phyloP scores from a whole-genome alignment of 2,329 filamentous ascomycete species.

The Fusarium coicis region DNA sequence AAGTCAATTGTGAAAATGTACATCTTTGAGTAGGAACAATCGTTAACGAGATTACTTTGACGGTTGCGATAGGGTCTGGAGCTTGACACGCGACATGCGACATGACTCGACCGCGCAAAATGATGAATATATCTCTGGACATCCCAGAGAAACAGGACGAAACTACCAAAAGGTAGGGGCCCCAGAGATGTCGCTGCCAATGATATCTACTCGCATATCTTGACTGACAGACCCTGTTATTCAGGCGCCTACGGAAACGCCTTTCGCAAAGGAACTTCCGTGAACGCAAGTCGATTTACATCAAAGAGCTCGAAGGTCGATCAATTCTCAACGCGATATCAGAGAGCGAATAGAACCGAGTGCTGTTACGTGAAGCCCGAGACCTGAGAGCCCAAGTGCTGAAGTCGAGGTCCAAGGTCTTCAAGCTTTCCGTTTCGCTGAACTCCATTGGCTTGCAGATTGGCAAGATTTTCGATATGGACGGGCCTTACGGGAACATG shows the following conservation, averaged over 20 bases:
- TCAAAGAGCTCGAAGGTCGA: background rate
- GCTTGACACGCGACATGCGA: rapidly evolving
- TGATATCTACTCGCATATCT: too few relatives aligned
- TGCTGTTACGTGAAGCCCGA: background rate
- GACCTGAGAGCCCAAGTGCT: background rate
- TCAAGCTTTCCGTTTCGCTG: background rate
- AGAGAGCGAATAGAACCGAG: background rate
- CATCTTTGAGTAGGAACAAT: rapidly evolving
- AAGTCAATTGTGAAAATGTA: rapidly evolving
- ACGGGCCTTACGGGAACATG: background rate
- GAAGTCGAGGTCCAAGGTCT: background rate
- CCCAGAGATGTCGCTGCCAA: rapidly evolving
- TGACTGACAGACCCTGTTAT: background rate
- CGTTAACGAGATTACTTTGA: rapidly evolving
- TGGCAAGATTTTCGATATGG: background rate
- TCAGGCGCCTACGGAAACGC: background rate
- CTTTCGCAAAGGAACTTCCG: background rate
- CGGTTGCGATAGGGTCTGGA: rapidly evolving
- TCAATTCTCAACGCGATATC: background rate
- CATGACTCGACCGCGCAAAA: rapidly evolving
- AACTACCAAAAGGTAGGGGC: rapidly evolving
- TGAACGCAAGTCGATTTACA: background rate
- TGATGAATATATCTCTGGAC: rapidly evolving
- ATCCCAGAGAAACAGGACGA: rapidly evolving
- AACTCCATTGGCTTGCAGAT: background rate